Conservation (phyloP, 2,329 filamentous ascomycete genomes). For the Nigrospora oryzae region DNA sequence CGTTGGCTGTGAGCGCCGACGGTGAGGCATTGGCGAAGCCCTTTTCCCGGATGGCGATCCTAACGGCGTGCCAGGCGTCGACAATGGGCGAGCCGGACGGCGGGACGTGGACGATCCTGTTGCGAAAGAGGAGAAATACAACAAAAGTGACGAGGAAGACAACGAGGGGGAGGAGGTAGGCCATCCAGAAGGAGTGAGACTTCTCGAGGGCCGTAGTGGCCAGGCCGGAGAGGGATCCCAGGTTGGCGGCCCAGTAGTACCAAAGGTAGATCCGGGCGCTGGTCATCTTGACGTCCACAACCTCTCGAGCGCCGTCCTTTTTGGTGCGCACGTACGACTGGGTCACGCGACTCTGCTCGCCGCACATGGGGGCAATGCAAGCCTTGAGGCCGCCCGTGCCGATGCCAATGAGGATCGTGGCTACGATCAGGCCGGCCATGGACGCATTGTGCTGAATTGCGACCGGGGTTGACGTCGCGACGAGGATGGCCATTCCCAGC, state of each 20-base stretch:
- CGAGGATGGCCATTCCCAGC: slow-evolving; percentile 44
- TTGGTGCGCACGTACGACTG: slow-evolving; percentile 41
- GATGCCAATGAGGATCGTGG: slow-evolving; percentile 55
- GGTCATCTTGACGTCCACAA: slow-evolving; percentile 59
- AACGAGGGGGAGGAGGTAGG: slow-evolving; percentile 26
- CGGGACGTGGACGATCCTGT: slow-evolving; percentile 50
- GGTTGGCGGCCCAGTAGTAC: slow-evolving; percentile 64
- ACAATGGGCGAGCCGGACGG: slow-evolving; percentile 26
- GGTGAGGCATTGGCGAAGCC: slow-evolving; percentile 59
- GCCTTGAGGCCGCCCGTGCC: slow-evolving; percentile 65
- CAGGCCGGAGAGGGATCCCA: slow-evolving; percentile 61
- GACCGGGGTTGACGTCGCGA: slow-evolving; percentile 36
- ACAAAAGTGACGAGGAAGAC: slow-evolving; percentile 55
- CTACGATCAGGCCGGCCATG: slow-evolving; percentile 41
- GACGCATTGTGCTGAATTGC: slow-evolving; percentile 28
- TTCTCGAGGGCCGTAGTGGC: slow-evolving; percentile 62
- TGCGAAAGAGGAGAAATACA: slow-evolving; percentile 51
- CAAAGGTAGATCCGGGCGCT: slow-evolving; percentile 65
- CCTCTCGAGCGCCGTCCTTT: slow-evolving; percentile 46
- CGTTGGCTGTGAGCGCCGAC: slow-evolving; percentile 48
- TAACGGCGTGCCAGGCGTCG: slow-evolving; percentile 55
- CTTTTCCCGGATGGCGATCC: slow-evolving; percentile 63
- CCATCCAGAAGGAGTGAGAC: slow-evolving; percentile 57
- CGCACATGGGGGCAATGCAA: slow-evolving; percentile 50
- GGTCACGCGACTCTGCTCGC: slow-evolving; percentile 56